Evolutionary conservation across 495 filamentous ascomycete species (phyloP), one percentile per base, ranked within the genome.

Genomic region (Immersiella caudata): DNA sequence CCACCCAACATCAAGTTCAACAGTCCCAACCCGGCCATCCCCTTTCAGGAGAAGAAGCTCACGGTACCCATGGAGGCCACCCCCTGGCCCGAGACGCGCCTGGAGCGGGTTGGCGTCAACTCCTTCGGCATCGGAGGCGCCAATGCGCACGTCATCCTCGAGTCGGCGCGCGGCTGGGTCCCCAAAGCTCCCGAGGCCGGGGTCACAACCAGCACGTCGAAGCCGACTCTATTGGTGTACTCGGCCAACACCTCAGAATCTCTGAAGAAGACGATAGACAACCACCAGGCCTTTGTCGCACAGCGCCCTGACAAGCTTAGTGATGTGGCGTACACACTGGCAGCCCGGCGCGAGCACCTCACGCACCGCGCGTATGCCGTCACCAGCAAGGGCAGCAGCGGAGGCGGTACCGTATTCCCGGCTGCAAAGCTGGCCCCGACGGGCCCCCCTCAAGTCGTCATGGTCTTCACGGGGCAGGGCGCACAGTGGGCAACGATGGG

Each of bases 61-160:
- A 26, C 75, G 68, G 63, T 82, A 8, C 75, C 74, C 0, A 73
- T 51, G 5, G 61, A 69, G 22, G 46, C 52, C 59, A 71, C 71
- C 6, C 14, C 72, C 4, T 82, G 75, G 79, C 82, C 82, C 33
- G 58, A 22, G 1, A 24, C 56, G 8, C 26, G 46, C 2, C 20
- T 79, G 1, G 77, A 82, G 0, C 77, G 86, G 22, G 74, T 77
- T 0, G 83, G 80, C 2, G 75, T 89, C 16, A 89, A 86, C 64
- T 85, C 79, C 14, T 88, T 85, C 60, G 87, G 88, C 0, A 87
- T 81, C 68, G 87, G 87, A 6, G 87, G 88, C 8, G 74, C 84
- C 18, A 89, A 89, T 69, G 79, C 81, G 0, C 86, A 90, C 67
- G 79, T 76, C 6, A 79, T 90, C 35, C 14, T 90, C 0, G 87